A percentile compares a stretch with the other conserved stretches of the same genome.
Conservation (phyloP, 352 stramenopile species). For the Phytopythium litorale region DNA sequence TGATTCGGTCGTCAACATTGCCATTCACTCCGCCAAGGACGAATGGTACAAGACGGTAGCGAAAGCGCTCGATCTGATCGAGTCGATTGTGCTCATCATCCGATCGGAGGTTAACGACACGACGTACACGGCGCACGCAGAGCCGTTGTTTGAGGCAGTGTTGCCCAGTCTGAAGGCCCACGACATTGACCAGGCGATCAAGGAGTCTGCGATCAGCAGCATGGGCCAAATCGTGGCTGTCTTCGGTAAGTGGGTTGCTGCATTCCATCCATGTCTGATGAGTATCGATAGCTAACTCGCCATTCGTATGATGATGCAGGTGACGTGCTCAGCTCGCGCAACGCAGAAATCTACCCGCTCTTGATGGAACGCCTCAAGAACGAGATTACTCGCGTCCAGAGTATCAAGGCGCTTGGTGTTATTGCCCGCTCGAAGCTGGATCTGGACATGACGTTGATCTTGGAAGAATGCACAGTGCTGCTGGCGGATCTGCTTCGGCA, state of each 20-base stretch:
- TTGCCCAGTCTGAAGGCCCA: slow-evolving; percentile 93
- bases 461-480: slow-evolving; percentile 83
- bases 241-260: slow-evolving; percentile 30
- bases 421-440: slow-evolving; percentile 85
- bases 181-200: slow-evolving; percentile 99
- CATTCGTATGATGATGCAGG: slow-evolving; percentile 25
- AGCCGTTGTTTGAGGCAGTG: slow-evolving; percentile 90
- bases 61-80: slow-evolving; percentile 92
- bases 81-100: slow-evolving; percentile 87
- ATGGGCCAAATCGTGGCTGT: slow-evolving; percentile 87
- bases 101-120: slow-evolving; percentile 31
- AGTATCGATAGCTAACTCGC: background rate
- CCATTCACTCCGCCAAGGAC: slow-evolving; percentile 89
- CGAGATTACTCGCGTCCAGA: slow-evolving; percentile 96
- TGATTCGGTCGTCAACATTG: slow-evolving; percentile 75
- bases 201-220: slow-evolving; percentile 94
- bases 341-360: slow-evolving; percentile 85
- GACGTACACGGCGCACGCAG: slow-evolving; percentile 54
- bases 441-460: slow-evolving; percentile 90
- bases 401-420: slow-evolving; percentile 93
- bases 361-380: slow-evolving; percentile 97
- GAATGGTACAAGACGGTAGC: slow-evolving; percentile 99
- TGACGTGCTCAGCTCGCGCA: slow-evolving; percentile 75
- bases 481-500: slow-evolving; percentile 93
- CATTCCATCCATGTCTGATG: background rate